Evolutionary conservation across 225 moss, liverwort and hornwort species (phyloP).

Genomic region (Pleurozium schreberi): DNA sequence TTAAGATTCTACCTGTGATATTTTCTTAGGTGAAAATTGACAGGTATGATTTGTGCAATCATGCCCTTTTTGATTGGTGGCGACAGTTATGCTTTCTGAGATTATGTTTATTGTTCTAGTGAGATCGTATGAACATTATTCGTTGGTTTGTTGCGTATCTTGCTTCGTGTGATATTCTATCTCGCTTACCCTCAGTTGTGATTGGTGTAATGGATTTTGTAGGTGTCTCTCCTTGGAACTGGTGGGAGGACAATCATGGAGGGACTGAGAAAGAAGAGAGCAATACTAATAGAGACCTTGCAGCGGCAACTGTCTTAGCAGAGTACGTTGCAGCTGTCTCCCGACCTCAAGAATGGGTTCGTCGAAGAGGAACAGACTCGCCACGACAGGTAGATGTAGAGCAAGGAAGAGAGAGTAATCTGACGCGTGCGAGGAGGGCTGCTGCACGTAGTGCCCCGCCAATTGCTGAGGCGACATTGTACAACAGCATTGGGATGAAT

Average conservation of each 20-base stretch:
- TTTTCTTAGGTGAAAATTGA: neutral
- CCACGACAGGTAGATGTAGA: slow-evolving; percentile 48
- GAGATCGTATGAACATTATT: neutral
- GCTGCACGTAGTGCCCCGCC: slow-evolving; percentile 38
- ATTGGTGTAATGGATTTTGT: neutral
- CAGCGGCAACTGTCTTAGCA: slow-evolving; percentile 72
- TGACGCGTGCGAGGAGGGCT: slow-evolving; percentile 49
- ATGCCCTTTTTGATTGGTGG: neutral
- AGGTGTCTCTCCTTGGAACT: slow-evolving; percentile 33
- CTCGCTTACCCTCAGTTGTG: neutral
- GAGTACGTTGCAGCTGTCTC: slow-evolving; percentile 89
- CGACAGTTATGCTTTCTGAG: neutral
- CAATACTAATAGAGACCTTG: slow-evolving; percentile 47
- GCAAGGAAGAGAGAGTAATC: slow-evolving; percentile 49
- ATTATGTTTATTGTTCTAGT: neutral
- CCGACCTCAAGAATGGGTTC: slow-evolving; percentile 46
- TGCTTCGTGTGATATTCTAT: neutral
- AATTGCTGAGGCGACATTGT: slow-evolving; percentile 45
- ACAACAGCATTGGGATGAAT: slow-evolving; percentile 53
- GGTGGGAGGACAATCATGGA: slow-evolving; percentile 76
- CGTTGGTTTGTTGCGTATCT: neutral
- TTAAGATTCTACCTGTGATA: neutral
- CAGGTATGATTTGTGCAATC: neutral
- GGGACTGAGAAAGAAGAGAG: slow-evolving; percentile 30
- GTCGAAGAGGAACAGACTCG: slow-evolving; percentile 51